A percentile compares a stretch with the other conserved stretches of the same genome.
These are phyloP conservation scores for Naganishia randhawae DNA, from an alignment of 768 basidiomycete genomes.

Conservation along the genomic window DNA sequence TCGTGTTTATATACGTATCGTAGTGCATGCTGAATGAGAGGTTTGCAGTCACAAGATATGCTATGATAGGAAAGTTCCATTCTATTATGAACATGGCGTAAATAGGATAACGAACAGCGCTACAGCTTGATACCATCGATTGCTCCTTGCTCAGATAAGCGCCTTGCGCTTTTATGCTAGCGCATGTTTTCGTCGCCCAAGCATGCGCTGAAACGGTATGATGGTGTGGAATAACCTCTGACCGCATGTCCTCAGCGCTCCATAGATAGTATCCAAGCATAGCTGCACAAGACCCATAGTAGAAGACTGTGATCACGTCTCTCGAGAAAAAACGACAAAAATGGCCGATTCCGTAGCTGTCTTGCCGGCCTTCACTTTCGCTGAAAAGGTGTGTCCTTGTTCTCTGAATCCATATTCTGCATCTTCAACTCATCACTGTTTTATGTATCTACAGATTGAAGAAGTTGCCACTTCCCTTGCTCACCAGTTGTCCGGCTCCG, in stretches of 20 bases:
- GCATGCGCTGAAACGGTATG: not conserved
- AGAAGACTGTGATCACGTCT: not conserved
- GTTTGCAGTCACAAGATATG: no score
- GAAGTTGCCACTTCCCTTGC: constrained; percentile 45
- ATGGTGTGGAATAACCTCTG: no score
- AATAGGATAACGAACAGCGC: no score
- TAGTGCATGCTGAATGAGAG: no score
- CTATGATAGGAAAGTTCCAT: not conserved
- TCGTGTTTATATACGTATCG: no score
- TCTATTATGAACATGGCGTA: no score
- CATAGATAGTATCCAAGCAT: not conserved
- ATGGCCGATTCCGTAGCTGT: constrained; percentile 49
- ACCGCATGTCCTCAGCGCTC: not conserved
- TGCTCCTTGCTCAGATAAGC: not conserved
- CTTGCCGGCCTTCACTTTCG: constrained; percentile 47
- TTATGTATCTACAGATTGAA: constrained; percentile 31
- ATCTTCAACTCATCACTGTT: not conserved
- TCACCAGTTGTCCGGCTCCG: constrained; percentile 39
- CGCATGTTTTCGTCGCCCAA: constrained; percentile 2
- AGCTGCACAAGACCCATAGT: not conserved
- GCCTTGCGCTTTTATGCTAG: not conserved
- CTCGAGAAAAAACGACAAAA: not conserved
- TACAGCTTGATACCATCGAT: not conserved
- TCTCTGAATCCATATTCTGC: not conserved
- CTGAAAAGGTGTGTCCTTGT: constrained; percentile 35